These are phyloP conservation scores for Allantophomopsis cytisporea DNA, from an alignment of 2,329 filamentous ascomycete genomes.

Conservation along the genomic window DNA sequence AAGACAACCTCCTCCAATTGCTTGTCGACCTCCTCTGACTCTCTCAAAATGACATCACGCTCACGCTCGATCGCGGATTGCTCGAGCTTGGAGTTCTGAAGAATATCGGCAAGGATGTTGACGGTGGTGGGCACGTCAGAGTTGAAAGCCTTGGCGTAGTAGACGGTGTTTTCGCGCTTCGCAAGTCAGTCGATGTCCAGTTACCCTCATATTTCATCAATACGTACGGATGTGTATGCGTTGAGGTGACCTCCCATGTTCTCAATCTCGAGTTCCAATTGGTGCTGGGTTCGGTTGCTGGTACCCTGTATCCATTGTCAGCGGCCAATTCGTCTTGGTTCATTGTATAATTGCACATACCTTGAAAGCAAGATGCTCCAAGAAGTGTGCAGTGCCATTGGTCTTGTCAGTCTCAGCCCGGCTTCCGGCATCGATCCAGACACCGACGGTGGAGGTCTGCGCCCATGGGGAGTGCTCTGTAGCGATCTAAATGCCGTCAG, in stretches of 20 bases:
- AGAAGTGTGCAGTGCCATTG: constrained; percentile 98
- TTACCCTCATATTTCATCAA: constrained; percentile 3
- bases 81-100: constrained; percentile 99
- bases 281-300: constrained; percentile 84
- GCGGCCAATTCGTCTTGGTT: constrained; percentile 3
- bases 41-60: constrained; percentile 94
- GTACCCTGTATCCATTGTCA: constrained; percentile 52
- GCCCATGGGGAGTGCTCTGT: constrained; percentile 97
- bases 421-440: constrained; percentile 99
- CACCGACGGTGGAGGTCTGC: constrained; percentile 94
- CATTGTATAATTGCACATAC: constrained; percentile 31
- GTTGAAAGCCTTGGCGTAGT: constrained; percentile 99
- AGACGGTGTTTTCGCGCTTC: constrained; percentile 97
- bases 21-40: constrained; percentile 99
- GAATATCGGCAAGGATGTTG: constrained; percentile 97
- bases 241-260: constrained; percentile 99
- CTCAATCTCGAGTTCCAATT: constrained; percentile 98
- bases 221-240: constrained; percentile 92
- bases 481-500: constrained; percentile 56
- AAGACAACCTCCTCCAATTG: constrained; percentile 99
- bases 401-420: constrained; percentile 96
- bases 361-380: constrained; percentile 99
- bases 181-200: constrained; percentile 2
- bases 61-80: constrained; percentile 86
- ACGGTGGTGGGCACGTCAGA: constrained; percentile 91